A percentile compares a stretch with the other conserved stretches of the same genome.
phyloP scores from a whole-genome alignment of 179 eudicot species.

The Amaranthus tricolor region DNA sequence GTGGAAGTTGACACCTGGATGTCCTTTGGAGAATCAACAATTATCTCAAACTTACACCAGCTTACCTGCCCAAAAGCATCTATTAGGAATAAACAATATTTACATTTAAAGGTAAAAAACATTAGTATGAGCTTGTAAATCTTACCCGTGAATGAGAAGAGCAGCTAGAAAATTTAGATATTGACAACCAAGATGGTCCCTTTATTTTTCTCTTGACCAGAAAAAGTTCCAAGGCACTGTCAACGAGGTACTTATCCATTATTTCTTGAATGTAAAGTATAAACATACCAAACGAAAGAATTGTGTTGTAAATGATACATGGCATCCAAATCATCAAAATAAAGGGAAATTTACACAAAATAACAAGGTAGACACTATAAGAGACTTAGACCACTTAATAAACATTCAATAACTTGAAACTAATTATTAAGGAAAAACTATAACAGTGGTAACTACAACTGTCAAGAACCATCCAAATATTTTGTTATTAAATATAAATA shows the following conservation, averaged over 20 bases:
- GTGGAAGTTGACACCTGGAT: slow-evolving; percentile 54
- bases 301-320: neutral
- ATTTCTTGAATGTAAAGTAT: slow-evolving; percentile 4
- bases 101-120: neutral
- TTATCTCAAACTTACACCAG: slow-evolving; percentile 97
- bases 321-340: neutral
- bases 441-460: neutral
- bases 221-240: slow-evolving; percentile 85
- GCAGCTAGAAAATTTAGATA: slow-evolving; percentile 64
- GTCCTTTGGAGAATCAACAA: slow-evolving; percentile 74
- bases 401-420: neutral
- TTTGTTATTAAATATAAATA: neutral
- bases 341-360: neutral
- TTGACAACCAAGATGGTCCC: slow-evolving; percentile 93
- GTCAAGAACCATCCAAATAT: neutral
- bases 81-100: slow-evolving; percentile 13
- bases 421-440: neutral
- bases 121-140: slow-evolving; percentile 14
- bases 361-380: neutral
- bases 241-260: slow-evolving; percentile 25
- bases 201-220: slow-evolving; percentile 88
- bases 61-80: slow-evolving; percentile 61
- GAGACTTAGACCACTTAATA: neutral
- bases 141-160: slow-evolving; percentile 69
- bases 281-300: neutral